Conservation (phyloP, 495 filamentous ascomycete species). For the Jackrogersella minutella region DNA sequence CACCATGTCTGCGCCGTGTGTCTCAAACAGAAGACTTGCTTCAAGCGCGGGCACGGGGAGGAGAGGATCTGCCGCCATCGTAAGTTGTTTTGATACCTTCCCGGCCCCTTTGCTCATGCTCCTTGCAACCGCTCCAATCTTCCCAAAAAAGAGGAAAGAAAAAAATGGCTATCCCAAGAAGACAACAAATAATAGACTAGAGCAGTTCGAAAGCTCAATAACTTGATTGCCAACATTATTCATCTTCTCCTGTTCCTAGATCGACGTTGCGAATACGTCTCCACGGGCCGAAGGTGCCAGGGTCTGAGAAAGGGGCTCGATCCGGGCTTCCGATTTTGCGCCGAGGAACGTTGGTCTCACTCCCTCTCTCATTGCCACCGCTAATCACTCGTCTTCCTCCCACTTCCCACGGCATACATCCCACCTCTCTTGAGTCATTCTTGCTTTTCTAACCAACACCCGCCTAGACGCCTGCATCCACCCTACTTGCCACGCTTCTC, state of each 20-base stretch:
- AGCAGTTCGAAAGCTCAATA: not conserved
- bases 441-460: not conserved
- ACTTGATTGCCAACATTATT: not conserved
- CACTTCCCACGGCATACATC: not conserved
- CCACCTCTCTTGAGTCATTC: too few species aligned
- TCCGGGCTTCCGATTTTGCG: slow-evolving; percentile 20
- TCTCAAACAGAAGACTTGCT: slow-evolving; percentile 7
- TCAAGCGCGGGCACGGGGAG: slow-evolving; percentile 32
- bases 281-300: slow-evolving; percentile 7
- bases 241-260: slow-evolving; percentile 5
- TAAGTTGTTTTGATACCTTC: not conserved
- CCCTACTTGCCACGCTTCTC: slow-evolving; percentile 16
- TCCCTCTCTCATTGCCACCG: not conserved
- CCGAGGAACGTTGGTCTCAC: slow-evolving; percentile 27
- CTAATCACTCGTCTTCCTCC: not conserved
- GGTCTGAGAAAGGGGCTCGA: slow-evolving; percentile 14
- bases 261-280: slow-evolving; percentile 19
- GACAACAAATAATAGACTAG: not conserved
- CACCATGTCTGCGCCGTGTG: slow-evolving; percentile 21
- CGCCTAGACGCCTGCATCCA: slow-evolving; percentile 23
- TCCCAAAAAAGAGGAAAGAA: not conserved
- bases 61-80: slow-evolving; percentile 31
- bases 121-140: not conserved
- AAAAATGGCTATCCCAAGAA: not conserved
- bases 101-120: not conserved